Conservation (phyloP, 768 basidiomycete species). For the Suillus placidus region DNA sequence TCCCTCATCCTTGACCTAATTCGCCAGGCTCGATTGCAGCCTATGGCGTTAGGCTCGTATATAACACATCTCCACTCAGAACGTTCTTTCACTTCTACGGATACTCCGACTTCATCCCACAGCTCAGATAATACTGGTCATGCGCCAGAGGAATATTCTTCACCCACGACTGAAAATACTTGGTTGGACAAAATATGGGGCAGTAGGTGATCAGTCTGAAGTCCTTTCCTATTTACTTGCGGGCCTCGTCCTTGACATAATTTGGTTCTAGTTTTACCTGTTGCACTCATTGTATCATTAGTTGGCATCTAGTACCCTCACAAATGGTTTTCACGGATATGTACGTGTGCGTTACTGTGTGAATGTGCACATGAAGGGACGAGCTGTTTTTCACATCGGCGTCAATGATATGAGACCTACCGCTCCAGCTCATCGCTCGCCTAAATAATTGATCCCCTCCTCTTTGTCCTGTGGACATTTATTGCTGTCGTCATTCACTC, state of each 20-base stretch:
- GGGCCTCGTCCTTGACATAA: slow-evolving; percentile 18
- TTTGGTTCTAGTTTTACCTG: slow-evolving; percentile 14
- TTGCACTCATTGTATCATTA: slow-evolving; percentile 36
- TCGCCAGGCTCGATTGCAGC: slow-evolving; percentile 71
- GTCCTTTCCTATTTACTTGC: slow-evolving; percentile 24
- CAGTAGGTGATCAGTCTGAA: slow-evolving; percentile 16
- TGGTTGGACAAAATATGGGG: slow-evolving; percentile 35
- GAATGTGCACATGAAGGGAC: neutral
- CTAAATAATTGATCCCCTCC: neutral
- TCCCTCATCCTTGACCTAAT: slow-evolving; percentile 77
- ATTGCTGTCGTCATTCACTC: neutral
- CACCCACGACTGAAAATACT: slow-evolving; percentile 14
- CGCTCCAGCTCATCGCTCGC: neutral
- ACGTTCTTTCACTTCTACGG: slow-evolving; percentile 31
- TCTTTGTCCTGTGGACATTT: neutral
- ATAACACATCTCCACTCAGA: slow-evolving; percentile 37
- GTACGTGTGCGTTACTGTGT: neutral
- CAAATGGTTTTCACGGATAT: slow-evolving; percentile 10
- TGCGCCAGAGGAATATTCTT: slow-evolving; percentile 20
- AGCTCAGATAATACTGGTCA: slow-evolving; percentile 16
- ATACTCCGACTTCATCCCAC: slow-evolving; percentile 20
- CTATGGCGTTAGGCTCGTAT: slow-evolving; percentile 47
- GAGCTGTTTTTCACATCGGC: slow-evolving; percentile 14
- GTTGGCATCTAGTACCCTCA: slow-evolving; percentile 28
- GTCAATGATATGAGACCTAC: slow-evolving; percentile 4